Evolutionary conservation across 1,284 basidiomycete genomes (phyloP).

Genomic region (Ganoderma sp.): DNA sequence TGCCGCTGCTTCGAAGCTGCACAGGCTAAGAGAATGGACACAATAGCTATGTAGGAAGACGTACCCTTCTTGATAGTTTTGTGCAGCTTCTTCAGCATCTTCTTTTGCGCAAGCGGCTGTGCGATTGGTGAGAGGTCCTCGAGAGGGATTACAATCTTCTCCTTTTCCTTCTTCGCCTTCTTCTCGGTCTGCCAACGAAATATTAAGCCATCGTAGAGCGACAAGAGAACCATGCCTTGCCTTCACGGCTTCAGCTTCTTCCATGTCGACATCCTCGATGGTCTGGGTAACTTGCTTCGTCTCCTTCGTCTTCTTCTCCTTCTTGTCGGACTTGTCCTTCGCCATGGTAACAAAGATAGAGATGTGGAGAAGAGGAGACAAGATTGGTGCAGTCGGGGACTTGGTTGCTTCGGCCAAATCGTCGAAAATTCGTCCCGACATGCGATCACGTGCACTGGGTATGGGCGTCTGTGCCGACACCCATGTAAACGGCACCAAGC

Average conservation of each 20-base stretch:
- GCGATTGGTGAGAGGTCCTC: conserved; percentile 92
- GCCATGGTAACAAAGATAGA: conserved; percentile 47
- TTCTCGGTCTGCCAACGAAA: conserved; percentile 51
- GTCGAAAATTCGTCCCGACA: conserved; percentile 6
- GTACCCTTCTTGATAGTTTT: conserved; percentile 91
- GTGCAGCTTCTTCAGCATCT: conserved; percentile 90
- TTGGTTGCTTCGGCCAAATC: background rate
- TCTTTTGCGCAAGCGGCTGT: conserved; percentile 88
- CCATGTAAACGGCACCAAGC: background rate
- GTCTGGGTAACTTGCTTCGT: conserved; percentile 44
- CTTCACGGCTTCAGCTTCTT: conserved; percentile 50
- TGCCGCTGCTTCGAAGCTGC: conserved; percentile 89
- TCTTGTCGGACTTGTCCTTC: conserved; percentile 76
- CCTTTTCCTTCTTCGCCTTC: conserved; percentile 58
- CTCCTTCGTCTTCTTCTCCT: conserved; percentile 64
- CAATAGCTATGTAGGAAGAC: conserved; percentile 27
- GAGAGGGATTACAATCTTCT: conserved; percentile 71
- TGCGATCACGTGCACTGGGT: conserved; percentile 9
- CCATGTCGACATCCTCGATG: conserved; percentile 60
- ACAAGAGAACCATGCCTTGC: conserved; percentile 39
- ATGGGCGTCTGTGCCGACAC: background rate
- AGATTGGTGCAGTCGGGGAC: background rate
- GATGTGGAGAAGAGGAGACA: background rate
- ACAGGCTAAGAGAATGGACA: background rate
- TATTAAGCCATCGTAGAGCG: background rate